phyloP scores from a whole-genome alignment of 208 protist species.

The Wallacemonas rigidus region DNA sequence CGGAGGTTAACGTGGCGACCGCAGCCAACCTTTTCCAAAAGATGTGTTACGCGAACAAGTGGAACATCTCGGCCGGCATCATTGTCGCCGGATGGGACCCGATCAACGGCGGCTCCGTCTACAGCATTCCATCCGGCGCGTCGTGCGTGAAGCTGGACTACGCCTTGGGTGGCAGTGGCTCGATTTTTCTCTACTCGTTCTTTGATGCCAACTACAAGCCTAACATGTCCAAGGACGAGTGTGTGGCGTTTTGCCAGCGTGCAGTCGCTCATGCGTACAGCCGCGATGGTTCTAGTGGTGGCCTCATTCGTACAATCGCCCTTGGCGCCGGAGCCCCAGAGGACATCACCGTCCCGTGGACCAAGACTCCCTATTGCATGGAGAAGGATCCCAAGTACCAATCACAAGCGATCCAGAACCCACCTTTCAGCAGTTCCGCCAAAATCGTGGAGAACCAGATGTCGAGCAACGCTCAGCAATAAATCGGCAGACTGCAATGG shows the following conservation, averaged over 20 bases:
- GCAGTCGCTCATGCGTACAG: slow-evolving; percentile 97
- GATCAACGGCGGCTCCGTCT: slow-evolving; percentile 96
- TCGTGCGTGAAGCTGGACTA: slow-evolving; percentile 95
- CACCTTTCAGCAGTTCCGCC: slow-evolving; percentile 75
- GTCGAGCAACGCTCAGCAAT: slow-evolving; percentile 12
- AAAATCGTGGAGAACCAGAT: slow-evolving; percentile 71
- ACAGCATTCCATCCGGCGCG: slow-evolving; percentile 96
- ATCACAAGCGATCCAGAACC: slow-evolving; percentile 65
- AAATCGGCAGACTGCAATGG: no score
- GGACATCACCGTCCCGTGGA: slow-evolving; percentile 87
- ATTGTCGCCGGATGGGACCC: slow-evolving; percentile 98
- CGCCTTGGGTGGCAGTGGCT: slow-evolving; percentile 96
- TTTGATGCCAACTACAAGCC: slow-evolving; percentile 97
- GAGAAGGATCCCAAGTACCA: slow-evolving; percentile 89
- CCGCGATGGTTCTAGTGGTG: slow-evolving; percentile 98
- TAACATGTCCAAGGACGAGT: slow-evolving; percentile 97
- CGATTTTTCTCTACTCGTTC: slow-evolving; percentile 98
- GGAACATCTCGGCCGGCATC: slow-evolving; percentile 96
- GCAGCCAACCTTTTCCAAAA: slow-evolving; percentile 96
- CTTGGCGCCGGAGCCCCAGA: slow-evolving; percentile 83
- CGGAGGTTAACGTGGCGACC: slow-evolving; percentile 90
- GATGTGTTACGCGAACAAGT: slow-evolving; percentile 98
- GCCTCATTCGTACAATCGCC: slow-evolving; percentile 94
- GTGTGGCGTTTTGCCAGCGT: slow-evolving; percentile 92
- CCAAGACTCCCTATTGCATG: slow-evolving; percentile 86